Base-by-base conservation (phyloP, 2,329 filamentous ascomycete genomes). In the Tricladium varicosporioides region DNA sequence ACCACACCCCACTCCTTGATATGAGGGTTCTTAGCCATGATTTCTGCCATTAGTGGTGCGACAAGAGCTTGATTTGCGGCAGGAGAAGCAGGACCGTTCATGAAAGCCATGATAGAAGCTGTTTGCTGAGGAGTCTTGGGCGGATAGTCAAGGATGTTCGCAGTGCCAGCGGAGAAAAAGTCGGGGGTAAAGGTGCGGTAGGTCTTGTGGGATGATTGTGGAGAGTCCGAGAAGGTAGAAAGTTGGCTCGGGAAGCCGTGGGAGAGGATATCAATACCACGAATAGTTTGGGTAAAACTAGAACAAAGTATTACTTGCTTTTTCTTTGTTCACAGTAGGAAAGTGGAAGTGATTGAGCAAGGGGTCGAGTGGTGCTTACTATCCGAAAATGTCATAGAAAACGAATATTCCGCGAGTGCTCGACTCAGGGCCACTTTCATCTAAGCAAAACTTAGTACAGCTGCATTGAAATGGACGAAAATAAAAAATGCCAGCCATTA, bases 151-250 rank as follows among this genome's bases (percentile, higher is more conserved):
- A 56, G 45, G 19, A 59, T 48, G 54, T 60, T 54, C 2, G 60
- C 55, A 27, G 55, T 52, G 7, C 48, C 62, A 69, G 89, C 91
- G 56, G 87, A 81, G 78, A 96, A 96, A 80, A 90, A 93, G 74
- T 96, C 92, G 15, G 92, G 92, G 63, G 96, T 92, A 74, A 92
- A 91, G 66, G 22, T 27, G 22, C 22, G 22, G 22, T 27, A 27
- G 22, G 22, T 27, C 22, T 27, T 27, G 3, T 27, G 22, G 7
- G 22, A 27, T 27, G 22, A 96, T 88, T 66, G 85, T 85, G 78
- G 92, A 92, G 67, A 81, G 77, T 58, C 78, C 73, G 74, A 82
- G 74, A 74, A 69, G 67, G 79, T 60, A 57, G 7, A 36, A 42
- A 4, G 43, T 51, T 13, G 46, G 10, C 14, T 48, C 18, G 22